A percentile compares a stretch with the other conserved stretches of the same genome.
These are phyloP conservation scores for Diaporthe helianthi DNA, from an alignment of 2,329 filamentous ascomycete genomes.

Conservation along the genomic window DNA sequence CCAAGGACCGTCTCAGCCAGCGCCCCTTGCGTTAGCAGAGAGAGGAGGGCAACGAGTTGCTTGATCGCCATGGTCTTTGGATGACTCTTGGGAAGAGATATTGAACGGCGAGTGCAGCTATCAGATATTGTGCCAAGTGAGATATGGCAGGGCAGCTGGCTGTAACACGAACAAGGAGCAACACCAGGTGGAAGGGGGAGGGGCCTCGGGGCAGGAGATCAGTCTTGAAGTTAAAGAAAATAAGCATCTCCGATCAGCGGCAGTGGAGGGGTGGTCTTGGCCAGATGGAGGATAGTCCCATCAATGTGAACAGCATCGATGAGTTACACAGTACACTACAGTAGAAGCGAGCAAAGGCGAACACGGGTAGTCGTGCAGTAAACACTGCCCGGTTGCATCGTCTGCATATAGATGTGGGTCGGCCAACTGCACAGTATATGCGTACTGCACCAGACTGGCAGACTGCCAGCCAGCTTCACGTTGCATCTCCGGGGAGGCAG, in stretches of 20 bases:
- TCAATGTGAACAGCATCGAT: background rate
- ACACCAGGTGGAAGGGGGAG: background rate
- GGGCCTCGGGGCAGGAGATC: background rate
- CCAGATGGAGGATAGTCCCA: background rate
- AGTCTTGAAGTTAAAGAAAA: background rate
- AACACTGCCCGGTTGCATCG: constrained; percentile 8
- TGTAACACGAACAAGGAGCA: background rate
- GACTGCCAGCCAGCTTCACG: background rate
- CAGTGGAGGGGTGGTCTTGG: background rate
- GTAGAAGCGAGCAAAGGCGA: no score
- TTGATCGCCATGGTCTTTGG: constrained; percentile 48
- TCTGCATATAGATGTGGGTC: constrained; percentile 8
- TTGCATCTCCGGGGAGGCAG: constrained; percentile 12
- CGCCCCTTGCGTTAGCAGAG: constrained; percentile 43
- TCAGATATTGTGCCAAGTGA: background rate
- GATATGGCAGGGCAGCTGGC: background rate
- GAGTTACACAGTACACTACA: no score
- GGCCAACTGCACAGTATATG: background rate
- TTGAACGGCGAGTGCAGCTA: background rate
- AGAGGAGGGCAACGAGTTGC: constrained; percentile 49
- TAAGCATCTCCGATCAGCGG: constrained; percentile 21
- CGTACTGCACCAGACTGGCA: background rate
- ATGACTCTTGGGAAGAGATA: background rate
- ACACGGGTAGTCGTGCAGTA: constrained; percentile 5
- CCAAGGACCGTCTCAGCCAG: constrained; percentile 75